Evolutionary conservation across 2,329 filamentous ascomycete species (phyloP), one percentile per base, ranked within the genome.

Genomic region (Colletotrichum graminicola): DNA sequence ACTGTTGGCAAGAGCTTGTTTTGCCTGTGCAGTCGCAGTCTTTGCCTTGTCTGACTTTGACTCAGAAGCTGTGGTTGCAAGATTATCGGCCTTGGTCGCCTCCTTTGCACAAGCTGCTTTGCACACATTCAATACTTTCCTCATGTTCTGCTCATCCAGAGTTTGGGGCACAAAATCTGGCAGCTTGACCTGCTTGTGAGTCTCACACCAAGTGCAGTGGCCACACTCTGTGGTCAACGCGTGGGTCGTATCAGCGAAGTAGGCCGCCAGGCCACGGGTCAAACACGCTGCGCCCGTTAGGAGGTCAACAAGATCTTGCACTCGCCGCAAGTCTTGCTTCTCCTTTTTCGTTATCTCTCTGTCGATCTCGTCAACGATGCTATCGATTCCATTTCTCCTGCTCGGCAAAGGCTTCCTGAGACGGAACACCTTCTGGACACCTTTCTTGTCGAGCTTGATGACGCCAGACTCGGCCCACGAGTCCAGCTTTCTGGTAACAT

Each of bases 181-280:
- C 14, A 86, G 76, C 7, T 78, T 67, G 2, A 87, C 76, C 0
- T 79, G 75, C 61, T 76, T 74, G 2, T 82, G 80, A 0, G 81
- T 84, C 10, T 79, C 64, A 67, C 85, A 87, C 73, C 79, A 87
- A 0, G 86, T 88, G 75, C 88, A 90, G 71, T 89, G 86, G 0
- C 87, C 88, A 67, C 89, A 91, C 23, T 83, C 79, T 0, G 76
- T 82, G 82, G 0, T 79, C 78, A 5, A 80, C 78, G 0, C 84
- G 83, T 3, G 89, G 77, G 4, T 77, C 2, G 26, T 77, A 77
- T 90, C 89, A 29, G 88, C 89, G 72, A 91, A 91, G 74, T 91
- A 86, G 34, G 82, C 75, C 0, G 89, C 87, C 0, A 92, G 80
- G 0, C 82, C 79, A 1, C 79, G 78, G 0, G 89, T 85, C 67